Percentiles rank a stretch among this genome's conserved stretches.
Evolutionary conservation across 106 monocot species (phyloP).

Genomic region (Dendrobium chrysotoxum): DNA sequence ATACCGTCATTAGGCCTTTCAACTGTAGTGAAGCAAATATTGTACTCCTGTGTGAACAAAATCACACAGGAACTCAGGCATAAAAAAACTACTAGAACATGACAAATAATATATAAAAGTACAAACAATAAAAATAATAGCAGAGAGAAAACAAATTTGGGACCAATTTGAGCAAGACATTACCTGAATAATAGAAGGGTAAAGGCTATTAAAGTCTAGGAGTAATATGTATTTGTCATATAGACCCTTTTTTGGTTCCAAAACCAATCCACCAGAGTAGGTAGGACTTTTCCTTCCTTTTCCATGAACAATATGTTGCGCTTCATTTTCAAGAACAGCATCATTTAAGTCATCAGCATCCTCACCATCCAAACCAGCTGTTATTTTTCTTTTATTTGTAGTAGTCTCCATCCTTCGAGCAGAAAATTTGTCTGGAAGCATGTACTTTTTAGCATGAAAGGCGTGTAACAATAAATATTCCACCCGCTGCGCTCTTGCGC

Average conservation of each 20-base stretch:
- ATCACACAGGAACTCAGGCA: constrained; percentile 4
- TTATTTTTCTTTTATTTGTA: constrained; percentile 56
- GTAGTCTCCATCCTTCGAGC: constrained; percentile 38
- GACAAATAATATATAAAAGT: background rate
- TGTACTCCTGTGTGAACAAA: constrained; percentile 75
- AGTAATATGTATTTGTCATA: constrained; percentile 93
- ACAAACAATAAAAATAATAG: background rate
- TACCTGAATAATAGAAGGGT: constrained; percentile 99
- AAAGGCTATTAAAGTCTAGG: constrained; percentile 94
- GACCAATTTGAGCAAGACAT: background rate
- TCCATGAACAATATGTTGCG: constrained; percentile 29
- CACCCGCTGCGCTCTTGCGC: constrained; percentile 93
- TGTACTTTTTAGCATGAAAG: constrained; percentile 88
- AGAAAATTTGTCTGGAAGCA: constrained; percentile 74
- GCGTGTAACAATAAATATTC: constrained; percentile 86
- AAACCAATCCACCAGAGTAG: constrained; percentile 91
- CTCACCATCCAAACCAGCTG: constrained; percentile 26
- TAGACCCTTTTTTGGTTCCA: constrained; percentile 93
- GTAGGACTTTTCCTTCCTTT: constrained; percentile 84
- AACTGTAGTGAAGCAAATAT: constrained; percentile 97
- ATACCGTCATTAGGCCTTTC: constrained; percentile 52
- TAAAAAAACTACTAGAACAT: background rate
- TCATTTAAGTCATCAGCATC: constrained; percentile 39
- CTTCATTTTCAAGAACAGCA: constrained; percentile 28
- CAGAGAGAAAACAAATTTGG: background rate